Percentiles rank a stretch among this genome's conserved stretches.
phyloP scores from a whole-genome alignment of 345 rosid species.

The Brassica juncea region DNA sequence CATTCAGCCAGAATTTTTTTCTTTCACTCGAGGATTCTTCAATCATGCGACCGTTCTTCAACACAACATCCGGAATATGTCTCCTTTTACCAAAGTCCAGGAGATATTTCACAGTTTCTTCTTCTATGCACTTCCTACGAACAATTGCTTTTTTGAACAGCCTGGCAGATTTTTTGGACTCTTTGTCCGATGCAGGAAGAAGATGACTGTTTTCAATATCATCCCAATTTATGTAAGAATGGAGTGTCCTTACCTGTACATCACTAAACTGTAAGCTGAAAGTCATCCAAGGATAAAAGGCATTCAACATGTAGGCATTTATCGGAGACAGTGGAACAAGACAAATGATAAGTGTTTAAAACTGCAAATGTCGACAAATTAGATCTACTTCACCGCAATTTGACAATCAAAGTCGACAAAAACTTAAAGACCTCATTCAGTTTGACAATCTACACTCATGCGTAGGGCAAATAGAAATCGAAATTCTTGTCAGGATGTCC shows the following conservation, averaged over 20 bases:
- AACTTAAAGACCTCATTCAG: neutral
- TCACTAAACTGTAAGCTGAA: constrained; percentile 25
- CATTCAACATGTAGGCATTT: constrained; percentile 21
- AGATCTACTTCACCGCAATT: neutral
- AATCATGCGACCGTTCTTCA: constrained; percentile 61
- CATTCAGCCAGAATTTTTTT: constrained; percentile 87
- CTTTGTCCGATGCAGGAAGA: constrained; percentile 62
- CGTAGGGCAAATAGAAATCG: constrained; percentile 7
- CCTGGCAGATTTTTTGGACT: constrained; percentile 72
- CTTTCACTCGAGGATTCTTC: constrained; percentile 90
- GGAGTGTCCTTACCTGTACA: constrained; percentile 84
- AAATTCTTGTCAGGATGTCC: neutral
- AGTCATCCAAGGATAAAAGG: constrained; percentile 17
- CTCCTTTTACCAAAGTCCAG: constrained; percentile 98
- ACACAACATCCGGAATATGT: constrained; percentile 72
- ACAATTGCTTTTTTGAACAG: constrained; percentile 81
- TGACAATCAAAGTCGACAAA: neutral
- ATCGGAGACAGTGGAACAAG: constrained; percentile 6
- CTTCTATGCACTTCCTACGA: constrained; percentile 72
- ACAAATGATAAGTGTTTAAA: constrained; percentile 11
- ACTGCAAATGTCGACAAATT: neutral
- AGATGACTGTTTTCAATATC: constrained; percentile 71
- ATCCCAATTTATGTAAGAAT: constrained; percentile 82
- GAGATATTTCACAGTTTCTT: constrained; percentile 69
- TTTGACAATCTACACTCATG: constrained; percentile 18